These are phyloP conservation scores for Lithohypha guttulata DNA, from an alignment of 2,329 filamentous ascomycete species.

Conservation along the genomic window DNA sequence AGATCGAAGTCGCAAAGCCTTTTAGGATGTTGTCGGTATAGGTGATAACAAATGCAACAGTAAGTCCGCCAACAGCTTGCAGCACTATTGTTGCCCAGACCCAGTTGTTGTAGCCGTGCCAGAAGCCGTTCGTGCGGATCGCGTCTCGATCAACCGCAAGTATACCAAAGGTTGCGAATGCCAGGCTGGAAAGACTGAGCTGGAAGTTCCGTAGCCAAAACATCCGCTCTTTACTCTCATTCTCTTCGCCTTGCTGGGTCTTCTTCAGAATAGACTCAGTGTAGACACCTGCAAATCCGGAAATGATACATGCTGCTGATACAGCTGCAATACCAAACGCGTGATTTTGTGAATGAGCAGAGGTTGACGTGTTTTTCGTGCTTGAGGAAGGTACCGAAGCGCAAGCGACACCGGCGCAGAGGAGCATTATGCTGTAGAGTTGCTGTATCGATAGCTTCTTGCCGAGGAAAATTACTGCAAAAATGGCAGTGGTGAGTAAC, in stretches of 20 bases:
- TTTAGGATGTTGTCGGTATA: conserved; percentile 84
- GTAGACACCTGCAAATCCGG: conserved; percentile 64
- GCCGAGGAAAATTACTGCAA: conserved; percentile 68
- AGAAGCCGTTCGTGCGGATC: conserved; percentile 76
- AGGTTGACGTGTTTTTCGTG: not conserved
- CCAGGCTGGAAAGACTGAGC: conserved; percentile 83
- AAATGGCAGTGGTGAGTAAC: conserved; percentile 80
- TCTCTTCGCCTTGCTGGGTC: not conserved
- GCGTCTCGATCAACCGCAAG: conserved; percentile 75
- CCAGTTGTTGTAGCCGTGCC: conserved; percentile 83
- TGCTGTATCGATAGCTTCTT: conserved; percentile 59
- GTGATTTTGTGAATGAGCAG: conserved; percentile 45
- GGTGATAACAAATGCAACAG: conserved; percentile 69
- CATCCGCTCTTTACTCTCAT: conserved; percentile 24
- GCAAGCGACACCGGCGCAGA: conserved; percentile 71
- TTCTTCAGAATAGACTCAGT: conserved; percentile 70
- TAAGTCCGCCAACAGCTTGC: conserved; percentile 75
- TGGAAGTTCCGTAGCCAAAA: conserved; percentile 94
- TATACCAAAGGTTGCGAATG: conserved; percentile 76
- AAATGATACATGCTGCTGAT: conserved; percentile 64
- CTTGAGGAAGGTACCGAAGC: not conserved
- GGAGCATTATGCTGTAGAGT: conserved; percentile 70
- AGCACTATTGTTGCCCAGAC: conserved; percentile 78
- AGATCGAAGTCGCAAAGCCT: conserved; percentile 86
- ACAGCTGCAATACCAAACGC: conserved; percentile 51